These are phyloP conservation scores for Sistotremastrum niveocremeum DNA, from an alignment of 768 basidiomycete genomes.

Conservation along the genomic window DNA sequence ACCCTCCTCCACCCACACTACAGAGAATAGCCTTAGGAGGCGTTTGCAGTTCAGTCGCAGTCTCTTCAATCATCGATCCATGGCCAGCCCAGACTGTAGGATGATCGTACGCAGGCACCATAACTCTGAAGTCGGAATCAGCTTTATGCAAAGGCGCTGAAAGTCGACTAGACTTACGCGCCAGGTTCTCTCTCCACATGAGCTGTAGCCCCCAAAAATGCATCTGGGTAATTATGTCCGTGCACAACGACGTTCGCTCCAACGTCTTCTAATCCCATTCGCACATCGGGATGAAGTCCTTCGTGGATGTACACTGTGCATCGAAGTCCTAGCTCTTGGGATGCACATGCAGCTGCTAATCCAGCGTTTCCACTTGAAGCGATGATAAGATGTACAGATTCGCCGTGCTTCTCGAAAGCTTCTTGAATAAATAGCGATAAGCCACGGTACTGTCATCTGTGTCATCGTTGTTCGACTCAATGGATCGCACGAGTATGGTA, in stretches of 20 bases:
- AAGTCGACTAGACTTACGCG: too few species aligned
- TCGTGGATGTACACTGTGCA: constrained; percentile 61
- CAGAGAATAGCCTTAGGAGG: constrained; percentile 66
- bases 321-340: constrained; percentile 35
- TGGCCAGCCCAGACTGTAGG: constrained; percentile 63
- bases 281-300: constrained; percentile 22
- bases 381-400: constrained; percentile 44
- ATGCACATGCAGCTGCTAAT: constrained; percentile 52
- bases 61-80: constrained; percentile 58
- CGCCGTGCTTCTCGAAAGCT: constrained; percentile 36
- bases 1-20: constrained; percentile 63
- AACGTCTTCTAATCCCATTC: constrained; percentile 25
- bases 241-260: constrained; percentile 6
- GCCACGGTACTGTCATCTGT: constrained; percentile 32
- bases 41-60: constrained; percentile 34
- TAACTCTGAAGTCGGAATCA: constrained; percentile 27
- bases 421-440: constrained; percentile 47
- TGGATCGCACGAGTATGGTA: too few species aligned
- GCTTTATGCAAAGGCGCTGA: too few species aligned
- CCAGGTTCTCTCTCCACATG: too few species aligned
- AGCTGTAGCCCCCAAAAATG: background rate
- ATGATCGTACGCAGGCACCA: constrained; percentile 63
- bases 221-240: background rate
- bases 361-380: constrained; percentile 80
- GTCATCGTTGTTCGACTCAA: too few species aligned